These are phyloP conservation scores for Ramaria sp. DNA, from an alignment of 768 basidiomycete genomes.

Conservation along the genomic window DNA sequence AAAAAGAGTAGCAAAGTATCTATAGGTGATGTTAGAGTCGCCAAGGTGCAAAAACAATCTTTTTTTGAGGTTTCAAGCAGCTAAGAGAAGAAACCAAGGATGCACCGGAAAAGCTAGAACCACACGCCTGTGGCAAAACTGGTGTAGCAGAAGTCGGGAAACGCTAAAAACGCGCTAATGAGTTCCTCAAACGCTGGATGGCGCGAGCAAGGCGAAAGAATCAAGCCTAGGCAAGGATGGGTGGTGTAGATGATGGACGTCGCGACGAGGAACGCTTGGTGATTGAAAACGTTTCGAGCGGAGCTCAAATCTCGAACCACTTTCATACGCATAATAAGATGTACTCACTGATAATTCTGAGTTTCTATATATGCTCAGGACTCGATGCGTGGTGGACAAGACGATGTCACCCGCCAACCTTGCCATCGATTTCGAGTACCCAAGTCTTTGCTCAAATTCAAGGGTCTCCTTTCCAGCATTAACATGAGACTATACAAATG, in stretches of 20 bases:
- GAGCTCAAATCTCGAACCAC: not conserved
- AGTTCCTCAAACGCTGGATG: not conserved
- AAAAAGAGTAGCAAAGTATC: not conserved
- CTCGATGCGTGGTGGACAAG: no score
- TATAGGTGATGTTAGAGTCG: not conserved
- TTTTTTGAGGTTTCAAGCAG: not conserved
- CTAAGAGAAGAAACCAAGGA: not conserved
- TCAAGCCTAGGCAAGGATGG: not conserved
- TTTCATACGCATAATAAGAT: no score
- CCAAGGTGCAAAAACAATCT: not conserved
- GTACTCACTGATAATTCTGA: no score
- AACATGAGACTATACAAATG: no score
- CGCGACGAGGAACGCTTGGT: slow-evolving; percentile 9
- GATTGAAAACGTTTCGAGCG: not conserved
- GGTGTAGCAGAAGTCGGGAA: not conserved
- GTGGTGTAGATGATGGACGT: slow-evolving; percentile 8
- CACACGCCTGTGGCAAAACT: not conserved
- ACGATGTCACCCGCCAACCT: no score
- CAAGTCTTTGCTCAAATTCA: no score
- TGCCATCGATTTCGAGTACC: no score
- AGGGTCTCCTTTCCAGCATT: no score
- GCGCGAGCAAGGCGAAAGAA: not conserved
- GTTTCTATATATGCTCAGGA: no score
- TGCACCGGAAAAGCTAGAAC: not conserved
- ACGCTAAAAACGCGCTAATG: not conserved